phyloP scores from a whole-genome alignment of 345 rosid genomes.

The Acer negundo region DNA sequence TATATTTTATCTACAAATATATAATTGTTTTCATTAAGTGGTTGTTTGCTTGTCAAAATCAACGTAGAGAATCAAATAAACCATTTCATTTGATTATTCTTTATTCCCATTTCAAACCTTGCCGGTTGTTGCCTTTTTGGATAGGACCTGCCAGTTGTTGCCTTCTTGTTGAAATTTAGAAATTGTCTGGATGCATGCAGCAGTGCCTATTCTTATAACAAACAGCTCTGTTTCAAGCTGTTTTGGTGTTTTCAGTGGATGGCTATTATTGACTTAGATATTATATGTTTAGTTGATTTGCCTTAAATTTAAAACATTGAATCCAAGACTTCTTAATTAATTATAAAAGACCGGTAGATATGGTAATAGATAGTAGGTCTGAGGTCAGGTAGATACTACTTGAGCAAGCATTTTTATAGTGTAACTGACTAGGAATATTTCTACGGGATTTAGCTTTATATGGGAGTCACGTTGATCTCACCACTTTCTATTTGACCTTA shows the following conservation, averaged over 20 bases:
- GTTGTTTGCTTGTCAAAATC: no score
- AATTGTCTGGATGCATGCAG: background rate
- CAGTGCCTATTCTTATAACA: background rate
- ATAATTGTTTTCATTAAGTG: background rate
- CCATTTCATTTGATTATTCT: no score
- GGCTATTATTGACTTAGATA: background rate
- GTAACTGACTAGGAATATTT: conserved; percentile 1
- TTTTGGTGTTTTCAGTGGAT: background rate
- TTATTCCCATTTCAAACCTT: background rate
- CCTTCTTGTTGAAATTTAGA: background rate
- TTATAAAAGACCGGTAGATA: background rate
- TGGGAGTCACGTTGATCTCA: background rate
- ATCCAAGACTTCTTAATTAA: background rate
- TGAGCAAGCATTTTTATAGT: background rate
- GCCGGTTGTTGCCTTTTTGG: background rate
- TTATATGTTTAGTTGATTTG: background rate
- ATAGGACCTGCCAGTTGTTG: background rate
- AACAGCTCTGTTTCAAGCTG: background rate
- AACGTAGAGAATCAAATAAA: no score
- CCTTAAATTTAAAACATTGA: background rate
- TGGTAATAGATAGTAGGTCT: background rate
- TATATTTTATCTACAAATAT: background rate
- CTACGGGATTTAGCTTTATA: background rate
- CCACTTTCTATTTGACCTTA: background rate
- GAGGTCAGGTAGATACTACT: background rate